These are phyloP conservation scores for Hyphodiscus hymeniophilus DNA, from an alignment of 495 filamentous ascomycete genomes.

Conservation along the genomic window DNA sequence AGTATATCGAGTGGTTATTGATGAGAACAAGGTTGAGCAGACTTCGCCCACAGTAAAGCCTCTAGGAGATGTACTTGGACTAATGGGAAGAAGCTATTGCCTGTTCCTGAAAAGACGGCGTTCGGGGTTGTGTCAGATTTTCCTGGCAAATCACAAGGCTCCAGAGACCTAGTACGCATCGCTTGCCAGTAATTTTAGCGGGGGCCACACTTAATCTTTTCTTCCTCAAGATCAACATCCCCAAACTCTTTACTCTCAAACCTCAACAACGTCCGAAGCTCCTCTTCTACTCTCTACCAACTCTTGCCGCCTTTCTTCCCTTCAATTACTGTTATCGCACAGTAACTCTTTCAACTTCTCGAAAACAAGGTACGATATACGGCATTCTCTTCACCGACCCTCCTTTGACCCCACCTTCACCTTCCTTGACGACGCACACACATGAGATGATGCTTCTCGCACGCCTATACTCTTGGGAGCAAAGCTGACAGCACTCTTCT, in stretches of 20 bases:
- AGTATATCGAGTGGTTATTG: too few species aligned
- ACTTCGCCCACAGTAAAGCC: too few species aligned
- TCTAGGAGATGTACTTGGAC: too few species aligned
- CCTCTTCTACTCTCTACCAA: neutral
- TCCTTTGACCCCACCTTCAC: constrained; percentile 15
- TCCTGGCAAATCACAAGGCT: too few species aligned
- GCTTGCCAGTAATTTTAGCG: too few species aligned
- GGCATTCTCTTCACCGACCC: constrained; percentile 9
- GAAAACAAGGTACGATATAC: neutral
- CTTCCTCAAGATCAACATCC: neutral
- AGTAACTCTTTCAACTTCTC: constrained; percentile 6
- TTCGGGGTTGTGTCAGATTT: too few species aligned
- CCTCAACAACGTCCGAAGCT: neutral
- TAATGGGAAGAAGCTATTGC: too few species aligned
- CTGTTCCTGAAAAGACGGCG: too few species aligned
- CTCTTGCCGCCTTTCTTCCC: constrained; percentile 1
- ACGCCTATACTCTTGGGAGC: neutral
- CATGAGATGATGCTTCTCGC: neutral
- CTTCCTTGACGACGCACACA: neutral
- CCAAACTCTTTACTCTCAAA: neutral
- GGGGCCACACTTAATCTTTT: neutral
- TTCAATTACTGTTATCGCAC: constrained; percentile 2
- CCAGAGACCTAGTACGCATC: too few species aligned
- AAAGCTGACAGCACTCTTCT: constrained; percentile 5
- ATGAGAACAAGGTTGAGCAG: too few species aligned